Evolutionary conservation across 805 yeast genomes (phyloP), one percentile per base, ranked within the genome.

Genomic region (Cyberlindnera meyerae): DNA sequence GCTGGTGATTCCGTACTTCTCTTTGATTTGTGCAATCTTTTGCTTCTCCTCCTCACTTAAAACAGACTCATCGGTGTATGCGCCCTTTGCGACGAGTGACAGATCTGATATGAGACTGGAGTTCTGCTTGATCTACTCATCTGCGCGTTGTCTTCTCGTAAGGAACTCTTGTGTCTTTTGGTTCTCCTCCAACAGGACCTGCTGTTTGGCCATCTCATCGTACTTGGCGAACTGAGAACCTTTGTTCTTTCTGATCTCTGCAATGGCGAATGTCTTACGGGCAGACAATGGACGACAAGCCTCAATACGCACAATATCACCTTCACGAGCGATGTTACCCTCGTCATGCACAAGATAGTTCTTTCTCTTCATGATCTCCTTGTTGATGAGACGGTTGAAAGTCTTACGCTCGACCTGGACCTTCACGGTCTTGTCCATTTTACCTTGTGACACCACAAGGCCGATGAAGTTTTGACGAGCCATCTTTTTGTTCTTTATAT

Each of bases 311-410:
- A 93, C 97, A 44, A 90, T 68, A 65, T 90, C 98, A 30, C 98
- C 98, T 59, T 88, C 96, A 57, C 88, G 81, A 51, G 96, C 85
- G 35, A 87, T 71, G 54, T 85, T 80, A 20, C 85, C 87, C 65
- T 90, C 96, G 60, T 90, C 98, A 60, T 90, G 98, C 13, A 88
- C 97, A 42, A 90, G 65, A 60, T 76, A 88, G 54, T 86, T 94
- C 53, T 82, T 84, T 66, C 88, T 76, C 53, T 74, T 78, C 52
- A 83, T 65, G 48, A 85, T 70, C 48, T 85, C 86, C 63, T 83
- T 84, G 58, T 83, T 82, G 45, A 85, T 73, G 42, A 70, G 65
- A 40, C 73, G 73, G 61, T 87, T 82, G 67, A 79, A 86, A 29
- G 75, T 74, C 54, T 79, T 79, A 31, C 79, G 79, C 57, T 83